These are phyloP conservation scores for Peniophora sp. DNA, from an alignment of 1,284 basidiomycete species.

Conservation along the genomic window DNA sequence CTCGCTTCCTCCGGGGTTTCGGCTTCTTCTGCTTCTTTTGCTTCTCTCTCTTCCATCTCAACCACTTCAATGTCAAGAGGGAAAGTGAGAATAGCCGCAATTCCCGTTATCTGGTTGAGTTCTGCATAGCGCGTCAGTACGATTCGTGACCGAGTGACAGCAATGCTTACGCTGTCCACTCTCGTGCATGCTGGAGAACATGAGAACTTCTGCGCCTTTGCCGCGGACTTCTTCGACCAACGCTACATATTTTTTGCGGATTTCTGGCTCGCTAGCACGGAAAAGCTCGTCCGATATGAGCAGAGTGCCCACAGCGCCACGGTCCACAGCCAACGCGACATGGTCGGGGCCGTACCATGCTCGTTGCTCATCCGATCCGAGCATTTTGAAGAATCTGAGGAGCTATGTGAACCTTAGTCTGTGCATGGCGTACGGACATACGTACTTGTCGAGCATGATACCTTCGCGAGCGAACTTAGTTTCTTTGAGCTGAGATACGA, in stretches of 20 bases:
- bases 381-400: conserved; percentile 91
- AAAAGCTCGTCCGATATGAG: conserved; percentile 95
- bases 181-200: conserved; percentile 99
- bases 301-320: conserved; percentile 91
- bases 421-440: not conserved
- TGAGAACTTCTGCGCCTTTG: conserved; percentile 88
- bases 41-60: conserved; percentile 76
- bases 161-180: conserved; percentile 87
- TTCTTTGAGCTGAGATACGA: conserved; percentile 78
- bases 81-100: conserved; percentile 94
- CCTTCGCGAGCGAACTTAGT: conserved; percentile 98
- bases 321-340: conserved; percentile 83
- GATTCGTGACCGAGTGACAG: conserved; percentile 1
- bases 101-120: conserved; percentile 89
- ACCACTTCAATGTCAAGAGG: conserved; percentile 94
- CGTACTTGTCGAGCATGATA: conserved; percentile 78
- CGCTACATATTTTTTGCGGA: conserved; percentile 78
- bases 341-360: conserved; percentile 99
- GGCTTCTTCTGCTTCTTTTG: conserved; percentile 40
- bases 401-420: not conserved
- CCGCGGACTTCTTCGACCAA: conserved; percentile 86
- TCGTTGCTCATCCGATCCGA: conserved; percentile 87
- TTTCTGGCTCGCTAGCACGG: conserved; percentile 69
- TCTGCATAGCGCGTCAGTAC: conserved; percentile 39
- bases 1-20: conserved; percentile 23